Conservation (phyloP, 768 basidiomycete species). For the Pleurotus pulmonarius region DNA sequence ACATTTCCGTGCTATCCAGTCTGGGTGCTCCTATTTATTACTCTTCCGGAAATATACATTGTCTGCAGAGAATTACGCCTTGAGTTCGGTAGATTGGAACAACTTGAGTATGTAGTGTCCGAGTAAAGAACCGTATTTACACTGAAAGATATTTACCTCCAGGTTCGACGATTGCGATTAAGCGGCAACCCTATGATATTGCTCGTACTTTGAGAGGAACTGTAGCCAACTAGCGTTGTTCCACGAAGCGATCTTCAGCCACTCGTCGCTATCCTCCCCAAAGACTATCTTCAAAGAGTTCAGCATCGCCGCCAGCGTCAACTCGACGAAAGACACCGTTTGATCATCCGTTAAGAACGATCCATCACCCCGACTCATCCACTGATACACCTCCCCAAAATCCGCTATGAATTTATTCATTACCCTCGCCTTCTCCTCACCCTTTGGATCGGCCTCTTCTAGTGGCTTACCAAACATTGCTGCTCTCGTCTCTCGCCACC, state of each 20-base stretch:
- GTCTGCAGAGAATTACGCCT: too few relatives aligned
- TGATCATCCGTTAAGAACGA: neutral
- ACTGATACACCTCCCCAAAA: neutral
- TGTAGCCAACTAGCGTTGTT: neutral
- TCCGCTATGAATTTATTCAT: neutral
- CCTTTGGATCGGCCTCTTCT: neutral
- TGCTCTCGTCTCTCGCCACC: neutral
- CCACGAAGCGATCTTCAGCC: neutral
- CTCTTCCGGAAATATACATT: too few relatives aligned
- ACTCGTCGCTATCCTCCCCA: conserved; percentile 3
- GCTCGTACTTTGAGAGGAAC: neutral
- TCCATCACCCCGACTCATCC: neutral
- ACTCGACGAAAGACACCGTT: neutral
- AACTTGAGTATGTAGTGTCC: too few relatives aligned
- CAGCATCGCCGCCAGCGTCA: neutral
- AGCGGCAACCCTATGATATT: neutral
- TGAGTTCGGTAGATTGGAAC: too few relatives aligned
- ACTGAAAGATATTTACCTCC: too few relatives aligned
- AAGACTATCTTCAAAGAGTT: neutral
- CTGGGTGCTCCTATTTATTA: too few relatives aligned
- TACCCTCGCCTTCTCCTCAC: neutral
- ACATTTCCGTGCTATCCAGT: too few relatives aligned
- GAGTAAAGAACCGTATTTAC: too few relatives aligned
- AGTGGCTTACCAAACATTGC: neutral
- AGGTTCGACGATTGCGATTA: too few relatives aligned